A percentile compares a stretch with the other conserved stretches of the same genome.
phyloP scores from a whole-genome alignment of 73 alveolate genomes.

The Tetrahymena malaccensis region DNA sequence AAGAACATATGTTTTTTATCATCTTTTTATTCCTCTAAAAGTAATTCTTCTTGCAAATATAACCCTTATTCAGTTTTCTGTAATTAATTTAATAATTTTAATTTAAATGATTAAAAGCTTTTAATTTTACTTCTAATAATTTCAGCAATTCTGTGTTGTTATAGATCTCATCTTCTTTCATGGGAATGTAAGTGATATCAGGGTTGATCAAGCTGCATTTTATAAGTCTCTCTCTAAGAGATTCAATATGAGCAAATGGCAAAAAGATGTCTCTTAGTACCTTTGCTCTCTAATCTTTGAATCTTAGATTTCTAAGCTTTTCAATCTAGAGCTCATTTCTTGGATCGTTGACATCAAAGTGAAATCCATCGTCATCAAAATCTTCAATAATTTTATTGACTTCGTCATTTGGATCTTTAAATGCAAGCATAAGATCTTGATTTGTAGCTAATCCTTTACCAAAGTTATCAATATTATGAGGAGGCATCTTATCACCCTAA shows the following conservation, averaged over 20 bases:
- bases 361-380: conserved; percentile 52
- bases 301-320: conserved; percentile 62
- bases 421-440: conserved; percentile 26
- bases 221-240: conserved; percentile 64
- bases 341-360: conserved; percentile 96
- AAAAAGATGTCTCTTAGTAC: conserved; percentile 70
- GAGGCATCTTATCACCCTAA: conserved; percentile 95
- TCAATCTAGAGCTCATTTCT: conserved; percentile 79
- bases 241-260: conserved; percentile 49
- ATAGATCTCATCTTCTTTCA: conserved; percentile 66
- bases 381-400: conserved; percentile 61
- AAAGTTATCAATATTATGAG: conserved; percentile 40
- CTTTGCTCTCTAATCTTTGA: conserved; percentile 60
- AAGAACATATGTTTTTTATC: not conserved
- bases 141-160: conserved; percentile 9
- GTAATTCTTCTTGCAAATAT: not conserved
- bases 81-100: not conserved
- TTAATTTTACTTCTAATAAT: not conserved
- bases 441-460: conserved; percentile 4
- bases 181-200: conserved; percentile 59
- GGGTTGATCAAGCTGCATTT: conserved; percentile 50
- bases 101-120: not conserved
- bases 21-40: not conserved
- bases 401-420: conserved; percentile 67
- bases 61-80: not conserved